A percentile compares a stretch with the other conserved stretches of the same genome.
Evolutionary conservation across 2,329 filamentous ascomycete genomes (phyloP).

Genomic region (Emmonsiellopsis sp.): DNA sequence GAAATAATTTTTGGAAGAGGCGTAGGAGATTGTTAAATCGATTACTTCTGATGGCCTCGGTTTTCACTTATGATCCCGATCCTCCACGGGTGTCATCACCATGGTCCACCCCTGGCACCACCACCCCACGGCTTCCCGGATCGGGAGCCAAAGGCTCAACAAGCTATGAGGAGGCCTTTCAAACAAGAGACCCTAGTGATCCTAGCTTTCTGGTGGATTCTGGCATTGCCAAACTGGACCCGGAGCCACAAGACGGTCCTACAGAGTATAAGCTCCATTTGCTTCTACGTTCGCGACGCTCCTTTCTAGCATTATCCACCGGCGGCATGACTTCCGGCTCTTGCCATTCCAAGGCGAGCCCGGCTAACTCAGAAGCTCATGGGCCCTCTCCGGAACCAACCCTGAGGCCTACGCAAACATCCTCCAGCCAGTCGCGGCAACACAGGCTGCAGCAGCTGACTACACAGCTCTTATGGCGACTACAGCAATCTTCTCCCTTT

Average conservation of each 20-base stretch:
- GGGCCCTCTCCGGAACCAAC: conserved; percentile 23
- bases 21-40: background rate
- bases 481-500: conserved; percentile 90
- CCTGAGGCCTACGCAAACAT: conserved; percentile 30
- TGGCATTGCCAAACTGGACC: conserved; percentile 65
- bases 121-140: conserved; percentile 26
- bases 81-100: conserved; percentile 82
- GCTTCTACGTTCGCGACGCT: conserved; percentile 66
- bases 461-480: conserved; percentile 85
- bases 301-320: conserved; percentile 64
- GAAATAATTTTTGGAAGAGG: background rate
- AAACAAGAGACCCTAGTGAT: conserved; percentile 31
- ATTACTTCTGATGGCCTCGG: conserved; percentile 62
- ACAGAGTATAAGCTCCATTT: conserved; percentile 96
- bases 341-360: conserved; percentile 32
- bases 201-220: conserved; percentile 42
- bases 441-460: conserved; percentile 82
- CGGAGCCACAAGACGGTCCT: conserved; percentile 87
- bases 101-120: conserved; percentile 58
- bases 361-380: conserved; percentile 14
- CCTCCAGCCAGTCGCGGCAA: conserved; percentile 63
- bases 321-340: conserved; percentile 43
- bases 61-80: conserved; percentile 90
- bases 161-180: conserved; percentile 21
- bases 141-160: conserved; percentile 16